Evolutionary conservation across 176 grass and related monocot genomes (phyloP).

Genomic region (Luzula sylvatica): DNA sequence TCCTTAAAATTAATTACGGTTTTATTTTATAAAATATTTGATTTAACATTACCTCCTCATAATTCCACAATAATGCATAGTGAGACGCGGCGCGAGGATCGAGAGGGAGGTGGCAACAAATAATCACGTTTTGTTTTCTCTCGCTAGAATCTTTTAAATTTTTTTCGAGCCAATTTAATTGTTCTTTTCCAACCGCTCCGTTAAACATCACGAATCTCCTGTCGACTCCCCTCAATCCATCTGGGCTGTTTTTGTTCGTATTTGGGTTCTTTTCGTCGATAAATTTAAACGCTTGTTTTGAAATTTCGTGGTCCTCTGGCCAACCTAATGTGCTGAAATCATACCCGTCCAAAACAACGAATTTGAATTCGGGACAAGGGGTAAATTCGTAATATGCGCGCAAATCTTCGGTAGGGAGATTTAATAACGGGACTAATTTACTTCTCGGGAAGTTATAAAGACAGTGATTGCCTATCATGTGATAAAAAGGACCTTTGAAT

Average conservation of each 20-base stretch:
- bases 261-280: slow-evolving; percentile 52
- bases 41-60: slow-evolving; percentile 41
- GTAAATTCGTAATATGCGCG: slow-evolving; percentile 65
- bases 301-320: slow-evolving; percentile 34
- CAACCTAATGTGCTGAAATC: slow-evolving; percentile 65
- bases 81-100: slow-evolving; percentile 40
- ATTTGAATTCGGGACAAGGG: slow-evolving; percentile 41
- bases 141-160: slow-evolving; percentile 24
- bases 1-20: too few relatives aligned
- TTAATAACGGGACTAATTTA: slow-evolving; percentile 43
- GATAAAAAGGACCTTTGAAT: slow-evolving; percentile 54
- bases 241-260: slow-evolving; percentile 60
- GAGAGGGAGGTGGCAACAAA: slow-evolving; percentile 73
- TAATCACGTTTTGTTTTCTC: slow-evolving; percentile 37
- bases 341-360: slow-evolving; percentile 69
- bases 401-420: slow-evolving; percentile 30
- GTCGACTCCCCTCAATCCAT: slow-evolving; percentile 35
- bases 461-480: slow-evolving; percentile 96
- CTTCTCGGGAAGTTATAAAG: slow-evolving; percentile 62
- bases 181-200: slow-evolving; percentile 50
- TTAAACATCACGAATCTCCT: slow-evolving; percentile 84
- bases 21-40: not conserved
- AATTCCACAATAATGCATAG: slow-evolving; percentile 70
- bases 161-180: slow-evolving; percentile 61
- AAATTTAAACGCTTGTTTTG: slow-evolving; percentile 37